Percentiles rank a stretch among this genome's conserved stretches.
Conservation (phyloP, 805 yeast species). For the Candida andamanensis region DNA sequence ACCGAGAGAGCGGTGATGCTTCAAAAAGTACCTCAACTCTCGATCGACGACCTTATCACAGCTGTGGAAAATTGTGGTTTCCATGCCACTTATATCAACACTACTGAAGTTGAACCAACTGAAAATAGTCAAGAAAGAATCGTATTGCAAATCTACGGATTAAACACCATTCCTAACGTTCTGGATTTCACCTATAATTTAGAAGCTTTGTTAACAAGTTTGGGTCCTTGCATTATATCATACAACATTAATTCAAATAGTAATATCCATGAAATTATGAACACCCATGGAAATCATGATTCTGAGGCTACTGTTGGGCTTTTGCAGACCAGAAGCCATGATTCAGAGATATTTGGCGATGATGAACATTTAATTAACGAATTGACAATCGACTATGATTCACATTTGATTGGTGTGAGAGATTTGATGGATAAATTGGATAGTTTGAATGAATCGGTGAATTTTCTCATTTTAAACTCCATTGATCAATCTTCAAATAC, state of each 20-base stretch:
- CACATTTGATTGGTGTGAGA: constrained; percentile 56
- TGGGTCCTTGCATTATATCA: constrained; percentile 22
- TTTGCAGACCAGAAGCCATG: constrained; percentile 2
- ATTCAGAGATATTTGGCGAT: constrained; percentile 7
- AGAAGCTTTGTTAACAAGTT: constrained; percentile 32
- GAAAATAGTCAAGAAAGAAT: constrained; percentile 24
- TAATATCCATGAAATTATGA: constrained; percentile 12
- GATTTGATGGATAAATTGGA: constrained; percentile 44
- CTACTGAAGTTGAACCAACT: constrained; percentile 2
- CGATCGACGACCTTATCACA: constrained; percentile 37
- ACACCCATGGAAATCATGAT: constrained; percentile 2
- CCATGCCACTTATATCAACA: constrained; percentile 15
- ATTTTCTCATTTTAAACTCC: constrained; percentile 42
- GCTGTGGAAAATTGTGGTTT: constrained; percentile 60
- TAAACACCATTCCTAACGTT: constrained; percentile 23
- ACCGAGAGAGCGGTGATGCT: constrained; percentile 67
- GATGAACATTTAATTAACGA: constrained; percentile 23
- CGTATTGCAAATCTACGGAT: constrained; percentile 29
- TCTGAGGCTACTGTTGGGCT: background rate
- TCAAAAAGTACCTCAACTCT: constrained; percentile 33
- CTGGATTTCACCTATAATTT: constrained; percentile 30
- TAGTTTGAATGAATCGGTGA: constrained; percentile 48
- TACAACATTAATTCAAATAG: constrained; percentile 19
- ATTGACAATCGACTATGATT: constrained; percentile 44
- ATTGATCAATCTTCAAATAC: constrained; percentile 52